Base-by-base conservation (phyloP, 352 stramenopile species). In the Globisporangium irregulare region DNA sequence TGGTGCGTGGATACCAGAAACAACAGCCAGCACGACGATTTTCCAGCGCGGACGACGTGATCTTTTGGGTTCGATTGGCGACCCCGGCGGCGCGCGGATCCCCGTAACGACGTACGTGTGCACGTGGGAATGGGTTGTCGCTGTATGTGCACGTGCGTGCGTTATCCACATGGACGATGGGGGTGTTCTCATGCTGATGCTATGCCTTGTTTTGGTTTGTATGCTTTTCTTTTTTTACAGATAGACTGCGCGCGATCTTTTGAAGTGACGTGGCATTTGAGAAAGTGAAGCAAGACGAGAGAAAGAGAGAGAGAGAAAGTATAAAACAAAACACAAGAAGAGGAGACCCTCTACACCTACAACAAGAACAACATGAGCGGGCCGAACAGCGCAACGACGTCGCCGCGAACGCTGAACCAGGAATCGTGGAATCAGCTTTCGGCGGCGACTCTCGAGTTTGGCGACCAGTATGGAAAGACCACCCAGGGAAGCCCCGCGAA, bases 341-440 rank as follows among this genome's bases (percentile, higher is more conserved):
- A 48, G 56, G 27, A 43, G 55, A 43, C 46, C 27, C 55, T 43
- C 27, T 34, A 46, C 32, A 38, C 24, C 3, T 34, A 43, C 15
- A 34, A 43, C 18, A 60, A 38, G n/a, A 58, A 4, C 18, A 59
- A 9, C 29, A 61, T 48, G 29, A 61, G 55, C 63, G 70, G 68
- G 41, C 68, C 65, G 38, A 79, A 78, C 59, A 90, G 81, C 72
- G 62, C 76, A 14, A 78, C 54, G 22, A 72, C 74, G 62, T 84
- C 84, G 25, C 78, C 82, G 51, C 77, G 79, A 20, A 73, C 70
- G 58, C 70, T 86, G 50, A 80, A 84, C 50, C 73, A 90, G 8
- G 81, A 89, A 69, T 78, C 86, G 67, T 75, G 90, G 27, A 93
- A 93, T 68, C 80, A 86, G 64, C 79, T 93, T 7, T 92, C 86